Evolutionary conservation across 139 green algal genomes (phyloP), one percentile per base, ranked within the genome.

Genomic region (Diplosphaera chodatii): DNA sequence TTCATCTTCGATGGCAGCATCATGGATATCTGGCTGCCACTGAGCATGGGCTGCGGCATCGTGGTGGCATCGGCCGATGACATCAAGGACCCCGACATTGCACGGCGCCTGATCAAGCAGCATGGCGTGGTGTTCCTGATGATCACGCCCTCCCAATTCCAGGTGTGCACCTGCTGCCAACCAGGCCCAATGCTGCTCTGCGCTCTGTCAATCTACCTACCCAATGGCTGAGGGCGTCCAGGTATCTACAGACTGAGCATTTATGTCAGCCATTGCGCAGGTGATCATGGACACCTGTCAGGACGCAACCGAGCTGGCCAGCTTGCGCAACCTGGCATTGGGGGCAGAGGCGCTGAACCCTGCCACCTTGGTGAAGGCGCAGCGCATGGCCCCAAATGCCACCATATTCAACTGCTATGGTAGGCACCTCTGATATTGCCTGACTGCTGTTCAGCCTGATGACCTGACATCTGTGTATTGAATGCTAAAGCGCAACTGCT

Each of bases 281-380:
- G 28, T 71, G 13, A 59, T 71, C 66, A 64, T 63, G 34, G 66
- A 71, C 34, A 71, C 41, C 10, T 71, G 66, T n/a, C 28, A n/a
- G 15, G 48, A 59, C 25, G 8, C 48, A 18, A 25, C 48, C 13
- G 13, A 59, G 48, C 48, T 59, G 48, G 13, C 48, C 48, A 59
- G 48, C 48, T 18, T 59, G 48, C 48, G 48, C 48, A 59, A 59
- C 48, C 48, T 59, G 48, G 48, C 48, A 18, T 18, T 59, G 48
- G 48, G 48, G 3, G 48, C 48, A 25, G 72, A 77, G 72, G 48
- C 63, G 40, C 33, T 77, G 55, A 37, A 34, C 21, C 32, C 59
- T 23, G 21, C 64, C 15, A 33, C 71, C 22, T 22, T 55, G 27
- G 48, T 22, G 3, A 63, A 71, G 40, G 32, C 67, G 32, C 28